Evolutionary conservation across 2,329 filamentous ascomycete genomes (phyloP).

Genomic region (Zymoseptoria brevis): DNA sequence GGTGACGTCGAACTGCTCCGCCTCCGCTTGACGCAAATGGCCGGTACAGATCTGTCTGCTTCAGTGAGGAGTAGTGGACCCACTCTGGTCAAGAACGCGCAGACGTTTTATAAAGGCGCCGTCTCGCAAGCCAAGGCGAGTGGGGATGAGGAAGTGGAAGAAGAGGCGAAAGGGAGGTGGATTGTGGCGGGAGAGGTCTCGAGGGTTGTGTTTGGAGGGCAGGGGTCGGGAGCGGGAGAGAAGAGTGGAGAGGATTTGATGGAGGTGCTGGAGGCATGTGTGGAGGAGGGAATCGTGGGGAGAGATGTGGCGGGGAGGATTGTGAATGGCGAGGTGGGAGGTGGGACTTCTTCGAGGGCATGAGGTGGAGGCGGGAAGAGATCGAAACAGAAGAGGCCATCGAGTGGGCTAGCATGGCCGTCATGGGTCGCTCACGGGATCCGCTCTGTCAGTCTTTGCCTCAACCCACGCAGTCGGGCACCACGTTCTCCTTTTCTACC

Average conservation of each 20-base stretch:
- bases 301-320: slow-evolving; percentile 18
- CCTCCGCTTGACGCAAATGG: slow-evolving; percentile 39
- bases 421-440: no score
- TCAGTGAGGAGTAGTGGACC: slow-evolving; percentile 36
- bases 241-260: slow-evolving; percentile 33
- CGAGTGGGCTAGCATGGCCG: no score
- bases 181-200: slow-evolving; percentile 34
- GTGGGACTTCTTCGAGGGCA: not conserved
- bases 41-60: slow-evolving; percentile 33
- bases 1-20: slow-evolving; percentile 51
- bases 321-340: not conserved
- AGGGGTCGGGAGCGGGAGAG: slow-evolving; percentile 25
- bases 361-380: not conserved
- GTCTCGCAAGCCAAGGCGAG: slow-evolving; percentile 19
- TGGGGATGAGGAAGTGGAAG: slow-evolving; percentile 29
- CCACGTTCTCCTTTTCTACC: no score
- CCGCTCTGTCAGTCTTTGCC: no score
- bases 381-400: no score
- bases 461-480: no score
- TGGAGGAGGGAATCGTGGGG: slow-evolving; percentile 44
- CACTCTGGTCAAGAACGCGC: slow-evolving; percentile 48
- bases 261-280: slow-evolving; percentile 42
- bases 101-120: slow-evolving; percentile 51
- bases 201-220: slow-evolving; percentile 33
- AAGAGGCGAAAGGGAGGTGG: slow-evolving; percentile 33